Percentiles rank a stretch among this genome's conserved stretches.
These are phyloP conservation scores for Annona cherimola DNA, from an alignment of 164 flowering plant genomes.

Conservation along the genomic window DNA sequence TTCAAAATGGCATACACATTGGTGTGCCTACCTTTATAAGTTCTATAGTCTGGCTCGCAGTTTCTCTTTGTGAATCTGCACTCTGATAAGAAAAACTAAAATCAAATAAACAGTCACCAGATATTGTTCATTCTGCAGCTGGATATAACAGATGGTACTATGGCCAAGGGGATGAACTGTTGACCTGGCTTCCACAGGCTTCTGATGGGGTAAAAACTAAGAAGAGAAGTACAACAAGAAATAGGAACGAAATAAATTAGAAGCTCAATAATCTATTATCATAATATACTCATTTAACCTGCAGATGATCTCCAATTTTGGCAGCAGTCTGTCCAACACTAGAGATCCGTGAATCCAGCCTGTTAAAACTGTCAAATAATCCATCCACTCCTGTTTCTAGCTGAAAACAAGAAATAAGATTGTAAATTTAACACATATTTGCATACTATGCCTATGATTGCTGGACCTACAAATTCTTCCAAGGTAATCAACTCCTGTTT, in stretches of 20 bases:
- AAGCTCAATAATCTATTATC: background rate
- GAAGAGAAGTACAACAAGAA: too few species aligned
- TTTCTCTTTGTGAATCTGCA: constrained; percentile 97
- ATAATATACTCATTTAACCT: constrained; percentile 39
- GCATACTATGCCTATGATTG: background rate
- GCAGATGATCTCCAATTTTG: constrained; percentile 97
- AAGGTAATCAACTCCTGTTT: background rate
- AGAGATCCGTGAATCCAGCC: constrained; percentile 96
- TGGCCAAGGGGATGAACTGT: too few species aligned
- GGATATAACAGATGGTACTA: too few species aligned
- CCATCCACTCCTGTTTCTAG: constrained; percentile 98
- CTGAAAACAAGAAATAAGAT: constrained; percentile 28
- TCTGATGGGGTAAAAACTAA: too few species aligned
- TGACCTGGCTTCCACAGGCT: too few species aligned
- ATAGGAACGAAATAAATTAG: background rate
- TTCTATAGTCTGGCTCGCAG: constrained; percentile 97
- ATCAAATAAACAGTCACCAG: constrained; percentile 4
- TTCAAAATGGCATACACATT: constrained; percentile 1
- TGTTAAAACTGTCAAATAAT: constrained; percentile 90
- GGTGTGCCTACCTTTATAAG: constrained; percentile 75
- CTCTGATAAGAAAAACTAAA: constrained; percentile 54
- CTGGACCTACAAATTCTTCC: background rate
- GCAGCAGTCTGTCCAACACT: constrained; percentile 99
- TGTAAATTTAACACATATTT: background rate
- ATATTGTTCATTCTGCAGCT: too few species aligned